Conservation (phyloP, 148 eudicot species). For the Vaccinium corymbosum region DNA sequence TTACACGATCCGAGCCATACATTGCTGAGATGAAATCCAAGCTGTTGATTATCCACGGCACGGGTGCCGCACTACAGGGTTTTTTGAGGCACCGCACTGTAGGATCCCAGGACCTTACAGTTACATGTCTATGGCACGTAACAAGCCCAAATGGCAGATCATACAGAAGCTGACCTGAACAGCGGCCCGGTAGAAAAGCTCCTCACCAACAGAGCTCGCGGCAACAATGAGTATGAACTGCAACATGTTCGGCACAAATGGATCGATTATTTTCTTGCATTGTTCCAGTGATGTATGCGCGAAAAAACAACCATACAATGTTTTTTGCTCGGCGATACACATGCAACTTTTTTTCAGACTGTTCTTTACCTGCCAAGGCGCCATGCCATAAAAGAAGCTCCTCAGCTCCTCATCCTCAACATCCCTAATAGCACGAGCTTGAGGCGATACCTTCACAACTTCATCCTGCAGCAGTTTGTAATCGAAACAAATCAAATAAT, state of each 20-base stretch:
- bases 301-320: not conserved
- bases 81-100: no score
- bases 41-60: no score
- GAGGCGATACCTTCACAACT: constrained; percentile 93
- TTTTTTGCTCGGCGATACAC: no score
- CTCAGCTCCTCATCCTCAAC: constrained; percentile 96
- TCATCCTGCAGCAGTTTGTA: constrained; percentile 61
- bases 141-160: not conserved
- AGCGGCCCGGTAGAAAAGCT: constrained; percentile 98
- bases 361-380: constrained; percentile 91
- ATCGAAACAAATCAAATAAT: not conserved
- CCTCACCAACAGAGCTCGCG: constrained; percentile 98
- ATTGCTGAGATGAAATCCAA: no score
- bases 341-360: not conserved
- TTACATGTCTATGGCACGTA: no score
- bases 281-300: not conserved
- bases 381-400: constrained; percentile 95
- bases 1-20: no score
- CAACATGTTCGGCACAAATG: constrained; percentile 19
- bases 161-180: constrained; percentile 65
- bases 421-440: constrained; percentile 98
- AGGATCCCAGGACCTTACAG: no score
- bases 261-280: constrained; percentile 11
- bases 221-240: constrained; percentile 91
- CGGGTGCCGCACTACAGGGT: no score